phyloP scores from a whole-genome alignment of 208 protist species.

The Leishmania major region DNA sequence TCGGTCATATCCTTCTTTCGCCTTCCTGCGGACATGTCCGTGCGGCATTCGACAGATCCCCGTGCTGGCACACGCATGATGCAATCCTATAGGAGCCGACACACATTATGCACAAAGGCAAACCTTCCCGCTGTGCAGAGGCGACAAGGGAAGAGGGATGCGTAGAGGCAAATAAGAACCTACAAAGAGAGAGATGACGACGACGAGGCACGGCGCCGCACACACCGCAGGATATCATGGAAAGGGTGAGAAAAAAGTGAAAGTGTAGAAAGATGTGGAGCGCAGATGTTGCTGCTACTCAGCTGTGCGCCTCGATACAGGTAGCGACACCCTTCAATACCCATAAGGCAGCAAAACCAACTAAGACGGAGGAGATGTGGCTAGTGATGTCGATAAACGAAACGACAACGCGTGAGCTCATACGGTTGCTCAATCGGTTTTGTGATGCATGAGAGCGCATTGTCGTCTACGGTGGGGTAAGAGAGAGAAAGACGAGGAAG shows the following conservation, averaged over 20 bases:
- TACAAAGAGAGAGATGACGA: neutral
- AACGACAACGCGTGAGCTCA: neutral
- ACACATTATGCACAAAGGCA: neutral
- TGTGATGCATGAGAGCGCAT: neutral
- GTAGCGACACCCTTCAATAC: neutral
- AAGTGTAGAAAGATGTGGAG: neutral
- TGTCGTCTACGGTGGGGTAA: neutral
- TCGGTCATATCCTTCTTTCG: neutral
- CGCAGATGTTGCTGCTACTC: neutral
- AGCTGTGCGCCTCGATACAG: neutral
- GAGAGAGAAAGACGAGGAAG: neutral
- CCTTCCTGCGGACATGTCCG: neutral
- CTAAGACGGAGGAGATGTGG: neutral
- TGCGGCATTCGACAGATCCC: neutral
- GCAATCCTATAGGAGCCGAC: neutral
- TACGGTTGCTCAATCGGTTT: neutral
- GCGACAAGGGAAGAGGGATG: neutral
- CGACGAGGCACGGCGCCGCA: neutral
- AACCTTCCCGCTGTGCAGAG: neutral
- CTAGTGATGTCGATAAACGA: neutral
- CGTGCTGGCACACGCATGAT: neutral
- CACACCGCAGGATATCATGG: neutral
- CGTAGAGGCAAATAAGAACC: neutral
- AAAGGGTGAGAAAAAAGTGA: conserved; percentile 8
- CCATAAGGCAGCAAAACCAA: neutral